phyloP scores from a whole-genome alignment of 495 filamentous ascomycete species.

The Friedmanniomyces endolithicus region DNA sequence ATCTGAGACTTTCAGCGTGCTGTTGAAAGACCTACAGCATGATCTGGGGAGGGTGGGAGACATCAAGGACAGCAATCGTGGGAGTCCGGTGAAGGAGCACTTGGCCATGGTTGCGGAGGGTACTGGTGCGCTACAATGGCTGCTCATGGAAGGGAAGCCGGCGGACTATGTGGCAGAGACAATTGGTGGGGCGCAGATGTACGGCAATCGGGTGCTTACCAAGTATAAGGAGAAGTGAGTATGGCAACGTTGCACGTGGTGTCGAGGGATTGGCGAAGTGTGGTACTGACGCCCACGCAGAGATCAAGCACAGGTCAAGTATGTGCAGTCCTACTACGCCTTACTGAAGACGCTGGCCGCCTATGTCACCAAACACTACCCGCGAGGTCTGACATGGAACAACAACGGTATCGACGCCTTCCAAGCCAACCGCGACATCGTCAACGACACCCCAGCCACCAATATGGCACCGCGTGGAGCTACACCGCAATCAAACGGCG shows the following conservation, averaged over 20 bases:
- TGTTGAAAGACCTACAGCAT: conserved; percentile 71
- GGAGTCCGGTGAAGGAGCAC: conserved; percentile 58
- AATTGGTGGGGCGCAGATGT: conserved; percentile 70
- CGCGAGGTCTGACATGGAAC: conserved; percentile 78
- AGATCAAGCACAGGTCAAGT: conserved; percentile 67
- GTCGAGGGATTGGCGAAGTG: neutral
- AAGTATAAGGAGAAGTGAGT: conserved; percentile 81
- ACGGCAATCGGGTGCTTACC: conserved; percentile 79
- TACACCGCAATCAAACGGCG: conserved; percentile 25
- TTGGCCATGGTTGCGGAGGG: conserved; percentile 79
- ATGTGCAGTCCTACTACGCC: conserved; percentile 75
- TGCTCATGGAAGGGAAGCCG: conserved; percentile 65
- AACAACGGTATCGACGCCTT: conserved; percentile 59
- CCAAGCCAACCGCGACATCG: conserved; percentile 42
- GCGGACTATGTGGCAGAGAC: conserved; percentile 69
- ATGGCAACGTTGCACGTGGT: neutral
- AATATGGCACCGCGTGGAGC: conserved; percentile 23
- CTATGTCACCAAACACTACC: conserved; percentile 71
- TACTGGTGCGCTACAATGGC: conserved; percentile 75
- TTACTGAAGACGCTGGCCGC: conserved; percentile 67
- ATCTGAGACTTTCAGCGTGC: conserved; percentile 48
- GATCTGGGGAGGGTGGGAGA: conserved; percentile 62
- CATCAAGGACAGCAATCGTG: conserved; percentile 66
- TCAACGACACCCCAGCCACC: conserved; percentile 28
- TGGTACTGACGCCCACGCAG: conserved; percentile 31